These are phyloP conservation scores for Cocos nucifera DNA, from an alignment of 176 grass and related monocot genomes.

Conservation along the genomic window DNA sequence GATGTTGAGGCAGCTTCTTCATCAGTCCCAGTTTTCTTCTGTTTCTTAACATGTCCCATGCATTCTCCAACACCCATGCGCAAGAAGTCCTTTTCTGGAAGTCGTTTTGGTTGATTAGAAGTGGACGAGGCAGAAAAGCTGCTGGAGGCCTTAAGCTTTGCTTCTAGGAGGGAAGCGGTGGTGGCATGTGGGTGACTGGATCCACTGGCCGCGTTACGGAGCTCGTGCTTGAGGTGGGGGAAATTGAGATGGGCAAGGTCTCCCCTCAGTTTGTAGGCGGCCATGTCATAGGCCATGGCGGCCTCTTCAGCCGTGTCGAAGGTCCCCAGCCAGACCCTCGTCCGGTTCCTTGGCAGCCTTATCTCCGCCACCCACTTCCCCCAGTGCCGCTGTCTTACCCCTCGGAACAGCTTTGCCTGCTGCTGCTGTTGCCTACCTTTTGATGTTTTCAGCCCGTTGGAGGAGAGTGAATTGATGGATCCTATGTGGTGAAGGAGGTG, in stretches of 20 bases:
- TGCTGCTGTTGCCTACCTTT: too few relatives aligned
- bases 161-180: slow-evolving; percentile 8
- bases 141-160: slow-evolving; percentile 18
- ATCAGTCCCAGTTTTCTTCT: too few relatives aligned
- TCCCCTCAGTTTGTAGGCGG: slow-evolving; percentile 25
- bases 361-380: slow-evolving; percentile 49
- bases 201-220: slow-evolving; percentile 1
- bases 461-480: too few relatives aligned
- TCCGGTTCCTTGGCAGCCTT: slow-evolving; percentile 24
- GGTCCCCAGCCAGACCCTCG: slow-evolving; percentile 37
- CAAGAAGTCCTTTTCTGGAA: too few relatives aligned
- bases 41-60: too few relatives aligned
- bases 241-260: slow-evolving; percentile 27
- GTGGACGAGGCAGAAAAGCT: too few relatives aligned
- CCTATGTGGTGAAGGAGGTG: too few relatives aligned
- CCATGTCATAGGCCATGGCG: slow-evolving; percentile 30
- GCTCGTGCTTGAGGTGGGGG: slow-evolving; percentile 25
- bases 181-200: too few relatives aligned
- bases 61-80: too few relatives aligned
- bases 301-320: slow-evolving; percentile 35
- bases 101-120: too few relatives aligned
- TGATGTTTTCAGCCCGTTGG: too few relatives aligned
- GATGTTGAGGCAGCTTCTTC: too few relatives aligned
- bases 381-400: slow-evolving; percentile 38
- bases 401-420: slow-evolving; percentile 19